Conservation (phyloP, 495 filamentous ascomycete species). For the Choiromyces venosus region DNA sequence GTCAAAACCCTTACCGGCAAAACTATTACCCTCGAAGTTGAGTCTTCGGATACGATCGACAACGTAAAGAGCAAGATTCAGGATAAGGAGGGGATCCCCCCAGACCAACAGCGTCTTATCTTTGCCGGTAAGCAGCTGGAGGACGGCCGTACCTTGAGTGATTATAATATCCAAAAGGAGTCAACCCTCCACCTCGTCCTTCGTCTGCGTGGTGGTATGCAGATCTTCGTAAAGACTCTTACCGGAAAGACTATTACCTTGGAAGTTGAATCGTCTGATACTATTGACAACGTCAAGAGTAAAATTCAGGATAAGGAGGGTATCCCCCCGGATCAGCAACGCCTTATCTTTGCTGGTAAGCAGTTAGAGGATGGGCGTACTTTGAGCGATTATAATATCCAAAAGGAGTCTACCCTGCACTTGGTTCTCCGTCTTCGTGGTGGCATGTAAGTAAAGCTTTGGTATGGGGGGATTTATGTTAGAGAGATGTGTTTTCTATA, state of each 20-base stretch:
- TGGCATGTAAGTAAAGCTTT: slow-evolving; percentile 77
- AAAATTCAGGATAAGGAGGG: slow-evolving; percentile 99
- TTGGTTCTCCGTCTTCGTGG: slow-evolving; percentile 95
- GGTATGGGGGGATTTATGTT: not conserved
- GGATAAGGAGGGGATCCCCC: slow-evolving; percentile 73
- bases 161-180: slow-evolving; percentile 99
- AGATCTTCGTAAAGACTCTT: slow-evolving; percentile 91
- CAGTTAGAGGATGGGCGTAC: slow-evolving; percentile 96
- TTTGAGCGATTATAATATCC: slow-evolving; percentile 95
- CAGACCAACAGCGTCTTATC: slow-evolving; percentile 84
- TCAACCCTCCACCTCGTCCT: slow-evolving; percentile 93
- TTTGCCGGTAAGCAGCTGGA: slow-evolving; percentile 86
- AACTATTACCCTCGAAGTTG: slow-evolving; percentile 60
- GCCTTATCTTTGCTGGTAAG: slow-evolving; percentile 97
- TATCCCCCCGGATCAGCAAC: slow-evolving; percentile 96
- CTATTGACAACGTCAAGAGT: slow-evolving; percentile 96
- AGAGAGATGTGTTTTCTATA: not conserved
- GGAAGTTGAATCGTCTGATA: slow-evolving; percentile 83
- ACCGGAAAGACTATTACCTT: slow-evolving; percentile 57
- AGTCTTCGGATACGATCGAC: slow-evolving; percentile 96
- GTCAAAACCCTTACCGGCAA: slow-evolving; percentile 60
- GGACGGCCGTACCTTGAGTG: slow-evolving; percentile 81
- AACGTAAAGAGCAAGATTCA: slow-evolving; percentile 96
- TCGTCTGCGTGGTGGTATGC: slow-evolving; percentile 95
- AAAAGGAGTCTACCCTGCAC: slow-evolving; percentile 95